Percentiles rank a stretch among this genome's conserved stretches.
These are phyloP conservation scores for Puccinia horiana DNA, from an alignment of 1,284 basidiomycete genomes.

Conservation along the genomic window DNA sequence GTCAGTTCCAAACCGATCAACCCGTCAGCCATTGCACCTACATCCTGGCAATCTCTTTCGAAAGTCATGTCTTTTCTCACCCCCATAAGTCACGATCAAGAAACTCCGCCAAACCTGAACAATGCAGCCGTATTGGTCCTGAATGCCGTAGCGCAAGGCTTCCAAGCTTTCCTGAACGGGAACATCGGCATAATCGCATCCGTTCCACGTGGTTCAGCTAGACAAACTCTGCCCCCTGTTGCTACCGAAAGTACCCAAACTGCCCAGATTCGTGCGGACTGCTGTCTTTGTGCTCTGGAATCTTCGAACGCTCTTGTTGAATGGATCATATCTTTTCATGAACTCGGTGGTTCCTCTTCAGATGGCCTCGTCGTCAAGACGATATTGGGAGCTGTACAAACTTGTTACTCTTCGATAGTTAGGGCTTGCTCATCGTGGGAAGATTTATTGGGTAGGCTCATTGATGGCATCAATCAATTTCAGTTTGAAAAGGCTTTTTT, in stretches of 20 bases:
- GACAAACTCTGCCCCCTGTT: background rate
- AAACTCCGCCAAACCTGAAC: slow-evolving; percentile 9
- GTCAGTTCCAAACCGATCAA: slow-evolving; percentile 22
- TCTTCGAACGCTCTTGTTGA: slow-evolving; percentile 24
- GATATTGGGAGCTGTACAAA: slow-evolving; percentile 43
- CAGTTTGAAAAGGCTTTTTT: slow-evolving; percentile 1
- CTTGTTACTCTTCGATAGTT: slow-evolving; percentile 33
- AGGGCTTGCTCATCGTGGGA: slow-evolving; percentile 45
- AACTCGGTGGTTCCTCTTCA: background rate
- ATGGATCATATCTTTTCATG: slow-evolving; percentile 16
- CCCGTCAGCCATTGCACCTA: slow-evolving; percentile 26
- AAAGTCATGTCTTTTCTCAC: slow-evolving; percentile 28
- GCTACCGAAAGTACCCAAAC: background rate
- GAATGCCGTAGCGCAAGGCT: slow-evolving; percentile 43
- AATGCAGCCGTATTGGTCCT: slow-evolving; percentile 23
- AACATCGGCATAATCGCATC: slow-evolving; percentile 8
- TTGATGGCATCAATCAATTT: slow-evolving; percentile 7
- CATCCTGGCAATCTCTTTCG: slow-evolving; percentile 30
- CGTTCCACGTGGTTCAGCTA: slow-evolving; percentile 3
- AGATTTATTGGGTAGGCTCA: slow-evolving; percentile 37
- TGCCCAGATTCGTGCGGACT: slow-evolving; percentile 28
- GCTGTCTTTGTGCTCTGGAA: slow-evolving; percentile 24
- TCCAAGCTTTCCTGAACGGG: slow-evolving; percentile 45
- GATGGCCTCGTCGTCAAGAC: slow-evolving; percentile 15
- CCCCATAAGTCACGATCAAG: slow-evolving; percentile 31